Evolutionary conservation across 495 filamentous ascomycete genomes (phyloP).

Genomic region (Talaromyces stipitatus): DNA sequence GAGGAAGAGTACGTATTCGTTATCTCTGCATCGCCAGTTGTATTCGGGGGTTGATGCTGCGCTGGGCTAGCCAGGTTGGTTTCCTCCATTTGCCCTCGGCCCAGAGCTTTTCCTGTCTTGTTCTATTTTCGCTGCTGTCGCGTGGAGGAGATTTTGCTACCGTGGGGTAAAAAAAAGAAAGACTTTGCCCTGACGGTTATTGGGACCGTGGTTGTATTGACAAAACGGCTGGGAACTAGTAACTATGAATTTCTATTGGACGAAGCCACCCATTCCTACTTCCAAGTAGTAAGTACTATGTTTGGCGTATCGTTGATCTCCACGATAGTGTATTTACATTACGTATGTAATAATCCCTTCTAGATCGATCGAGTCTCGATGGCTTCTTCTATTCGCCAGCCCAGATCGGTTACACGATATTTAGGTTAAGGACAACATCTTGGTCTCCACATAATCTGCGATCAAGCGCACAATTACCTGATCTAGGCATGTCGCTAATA

Average conservation of each 20-base stretch:
- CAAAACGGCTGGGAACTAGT: not conserved
- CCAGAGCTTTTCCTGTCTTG: not conserved
- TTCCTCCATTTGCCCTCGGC: conserved; percentile 8
- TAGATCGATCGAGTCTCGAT: not conserved
- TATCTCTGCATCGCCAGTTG: not conserved
- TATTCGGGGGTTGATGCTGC: not conserved
- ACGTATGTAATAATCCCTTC: not conserved
- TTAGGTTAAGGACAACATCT: not conserved
- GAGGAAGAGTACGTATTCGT: not conserved
- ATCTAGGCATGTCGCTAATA: not conserved
- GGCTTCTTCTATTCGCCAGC: not conserved
- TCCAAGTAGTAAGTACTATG: too few species aligned
- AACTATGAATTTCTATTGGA: not conserved
- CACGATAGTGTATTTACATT: not conserved
- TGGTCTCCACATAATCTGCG: not conserved
- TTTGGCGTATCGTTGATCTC: not conserved
- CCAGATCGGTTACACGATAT: not conserved
- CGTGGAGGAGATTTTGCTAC: not conserved
- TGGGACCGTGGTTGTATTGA: not conserved
- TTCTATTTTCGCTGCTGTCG: not conserved
- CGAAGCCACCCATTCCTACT: not conserved
- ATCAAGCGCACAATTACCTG: not conserved
- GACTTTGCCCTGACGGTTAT: not conserved
- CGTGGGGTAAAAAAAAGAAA: not conserved
- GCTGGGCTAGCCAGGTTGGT: not conserved